These are phyloP conservation scores for Larix kaempferi DNA, from an alignment of 75 land plant species.

Conservation along the genomic window DNA sequence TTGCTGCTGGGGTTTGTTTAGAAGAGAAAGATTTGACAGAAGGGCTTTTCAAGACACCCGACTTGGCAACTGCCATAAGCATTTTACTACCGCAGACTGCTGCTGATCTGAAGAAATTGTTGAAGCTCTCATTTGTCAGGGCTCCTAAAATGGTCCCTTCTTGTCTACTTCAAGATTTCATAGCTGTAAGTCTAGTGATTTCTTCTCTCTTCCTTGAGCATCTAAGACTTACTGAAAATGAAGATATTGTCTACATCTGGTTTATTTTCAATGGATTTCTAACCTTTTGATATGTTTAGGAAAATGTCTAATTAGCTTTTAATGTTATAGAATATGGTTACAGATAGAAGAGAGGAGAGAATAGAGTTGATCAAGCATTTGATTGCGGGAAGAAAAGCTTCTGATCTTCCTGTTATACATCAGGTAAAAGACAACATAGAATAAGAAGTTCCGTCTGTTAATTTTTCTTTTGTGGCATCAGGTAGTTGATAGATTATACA, in stretches of 20 bases:
- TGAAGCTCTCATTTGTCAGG: constrained; percentile 30
- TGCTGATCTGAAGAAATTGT: constrained; percentile 21
- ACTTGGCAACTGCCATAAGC: constrained; percentile 42
- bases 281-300: neutral
- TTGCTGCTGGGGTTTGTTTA: constrained; percentile 76
- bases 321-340: constrained; percentile 36
- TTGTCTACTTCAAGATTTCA: constrained; percentile 50
- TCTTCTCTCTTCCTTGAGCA: neutral
- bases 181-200: constrained; percentile 30
- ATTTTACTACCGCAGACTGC: constrained; percentile 24
- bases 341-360: constrained; percentile 35
- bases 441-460: neutral
- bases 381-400: constrained; percentile 27
- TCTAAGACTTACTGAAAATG: neutral
- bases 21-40: constrained; percentile 53
- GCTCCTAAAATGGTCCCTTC: constrained; percentile 29
- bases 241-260: neutral
- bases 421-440: constrained; percentile 29
- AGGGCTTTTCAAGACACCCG: constrained; percentile 53
- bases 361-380: constrained; percentile 31
- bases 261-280: neutral
- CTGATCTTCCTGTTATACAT: constrained; percentile 44
- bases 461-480: constrained; percentile 1
- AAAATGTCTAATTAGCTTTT: constrained; percentile 4
- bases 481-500: neutral